Base-by-base conservation (phyloP, 2,329 filamentous ascomycete genomes). In the Westerdykella ornata region DNA sequence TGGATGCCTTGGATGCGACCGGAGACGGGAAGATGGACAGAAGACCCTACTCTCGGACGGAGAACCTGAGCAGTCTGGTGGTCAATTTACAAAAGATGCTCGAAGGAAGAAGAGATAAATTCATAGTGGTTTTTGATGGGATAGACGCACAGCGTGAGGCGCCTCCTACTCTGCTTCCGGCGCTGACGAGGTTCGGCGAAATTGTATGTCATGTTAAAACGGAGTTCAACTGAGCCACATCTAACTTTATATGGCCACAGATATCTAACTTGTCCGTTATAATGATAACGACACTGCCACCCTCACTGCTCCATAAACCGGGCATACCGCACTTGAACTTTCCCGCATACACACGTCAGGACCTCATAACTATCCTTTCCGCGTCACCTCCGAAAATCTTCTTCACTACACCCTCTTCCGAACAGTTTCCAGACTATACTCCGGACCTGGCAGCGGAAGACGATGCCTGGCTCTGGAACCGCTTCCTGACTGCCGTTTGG, bases 91-190 rank as follows among this genome's bases (percentile, higher is more conserved):
- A 75, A 46, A 77, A 73, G 57, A 70, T 87, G 65, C 65, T 89
- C 35, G 68, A 73, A 38, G 72, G 73, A 2, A 45, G 48, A n/a
- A 45, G 48, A 12, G 48, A 37, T 49, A 80, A 82, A 49, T 88
- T 95, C 53, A 81, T 90, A 7, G 67, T 97, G 43, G 85, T 96
- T 9, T 76, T 97, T 48, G 92, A 97, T 69, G 86, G 81, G 9
- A 82, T 97, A 43, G 90, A 97, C 63, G 78, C 76, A 47, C 85
- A 95, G 63, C 76, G 84, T 56, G 90, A 97, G 58, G 80, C 84
- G 5, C 80, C 85, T 5, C 75, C 80, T 2, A 94, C 87, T 1
- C 68, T 97, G 12, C 69, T 95, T 4, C 82, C 89, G 22, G 88
- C 86, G 11, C 68, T 98, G 47, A 86, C 85, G 16, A 77, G 89